These are phyloP conservation scores for Fragilariopsis cylindrus DNA, from an alignment of 108 stramenopile genomes.

Conservation along the genomic window DNA sequence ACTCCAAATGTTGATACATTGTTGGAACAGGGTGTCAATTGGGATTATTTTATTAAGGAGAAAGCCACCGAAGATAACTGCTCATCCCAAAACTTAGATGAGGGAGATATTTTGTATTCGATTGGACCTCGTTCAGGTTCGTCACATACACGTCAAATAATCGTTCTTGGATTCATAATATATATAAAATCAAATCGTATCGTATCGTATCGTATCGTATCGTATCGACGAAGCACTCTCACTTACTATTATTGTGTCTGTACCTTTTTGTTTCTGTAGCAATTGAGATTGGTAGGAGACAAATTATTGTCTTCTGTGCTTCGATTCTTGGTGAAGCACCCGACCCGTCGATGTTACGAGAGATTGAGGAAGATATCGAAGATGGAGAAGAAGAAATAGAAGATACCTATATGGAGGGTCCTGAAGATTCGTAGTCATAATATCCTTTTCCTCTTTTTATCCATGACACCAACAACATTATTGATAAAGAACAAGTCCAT, in stretches of 20 bases:
- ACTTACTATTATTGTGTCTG: too few relatives aligned
- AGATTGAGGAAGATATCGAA: conserved; percentile 68
- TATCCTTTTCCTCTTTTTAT: too few relatives aligned
- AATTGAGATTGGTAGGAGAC: conserved; percentile 80
- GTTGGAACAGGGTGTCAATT: conserved; percentile 67
- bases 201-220: too few relatives aligned
- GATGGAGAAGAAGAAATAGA: conserved; percentile 39
- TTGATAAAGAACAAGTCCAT: too few relatives aligned
- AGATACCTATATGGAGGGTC: conserved; percentile 35
- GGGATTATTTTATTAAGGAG: conserved; percentile 77
- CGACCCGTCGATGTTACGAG: conserved; percentile 85
- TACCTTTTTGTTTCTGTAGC: background rate
- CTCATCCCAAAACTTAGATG: conserved; percentile 24
- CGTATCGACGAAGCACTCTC: too few relatives aligned
- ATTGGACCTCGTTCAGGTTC: conserved; percentile 76
- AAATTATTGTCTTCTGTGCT: conserved; percentile 81
- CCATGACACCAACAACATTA: too few relatives aligned
- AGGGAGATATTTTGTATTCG: conserved; percentile 68
- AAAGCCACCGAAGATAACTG: conserved; percentile 56
- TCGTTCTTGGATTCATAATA: too few relatives aligned
- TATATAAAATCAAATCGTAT: too few relatives aligned
- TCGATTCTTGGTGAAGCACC: conserved; percentile 78
- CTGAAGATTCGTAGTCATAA: too few relatives aligned
- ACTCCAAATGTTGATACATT: conserved; percentile 77
- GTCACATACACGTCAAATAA: too few relatives aligned